Conservation (phyloP, 2,329 filamentous ascomycete species). For the Aspergillus sp. region DNA sequence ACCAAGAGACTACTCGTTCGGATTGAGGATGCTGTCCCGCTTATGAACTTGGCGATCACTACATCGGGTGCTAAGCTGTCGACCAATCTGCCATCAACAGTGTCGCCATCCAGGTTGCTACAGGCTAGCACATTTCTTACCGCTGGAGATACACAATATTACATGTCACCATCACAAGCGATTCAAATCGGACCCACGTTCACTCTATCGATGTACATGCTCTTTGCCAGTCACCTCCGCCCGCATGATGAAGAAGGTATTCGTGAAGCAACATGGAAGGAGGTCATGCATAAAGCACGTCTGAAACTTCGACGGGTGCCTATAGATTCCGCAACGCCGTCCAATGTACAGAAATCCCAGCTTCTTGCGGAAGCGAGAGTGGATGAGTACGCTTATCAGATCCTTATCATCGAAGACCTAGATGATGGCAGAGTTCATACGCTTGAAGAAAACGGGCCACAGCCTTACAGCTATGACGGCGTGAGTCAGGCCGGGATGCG, state of each 20-base stretch:
- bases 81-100: conserved; percentile 67
- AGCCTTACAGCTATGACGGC: conserved; percentile 55
- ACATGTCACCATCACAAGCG: conserved; percentile 53
- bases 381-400: conserved; percentile 69
- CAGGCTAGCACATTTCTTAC: conserved; percentile 91
- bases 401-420: conserved; percentile 76
- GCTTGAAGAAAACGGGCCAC: conserved; percentile 53
- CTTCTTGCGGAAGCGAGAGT: conserved; percentile 38
- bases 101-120: conserved; percentile 82
- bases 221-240: conserved; percentile 73
- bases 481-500: conserved; percentile 57
- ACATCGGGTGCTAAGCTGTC: conserved; percentile 85
- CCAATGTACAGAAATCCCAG: conserved; percentile 11
- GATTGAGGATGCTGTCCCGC: conserved; percentile 85
- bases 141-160: conserved; percentile 77
- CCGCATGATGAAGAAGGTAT: conserved; percentile 51
- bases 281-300: conserved; percentile 87
- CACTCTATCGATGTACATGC: conserved; percentile 84
- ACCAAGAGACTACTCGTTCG: conserved; percentile 67
- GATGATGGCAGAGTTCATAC: conserved; percentile 64
- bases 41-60: conserved; percentile 89
- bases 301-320: conserved; percentile 72
- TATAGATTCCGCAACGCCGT: conserved; percentile 42
- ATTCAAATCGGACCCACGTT: conserved; percentile 86
- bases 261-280: conserved; percentile 78